phyloP scores from a whole-genome alignment of 1,284 basidiomycete species.

The Ustilago trichophora region DNA sequence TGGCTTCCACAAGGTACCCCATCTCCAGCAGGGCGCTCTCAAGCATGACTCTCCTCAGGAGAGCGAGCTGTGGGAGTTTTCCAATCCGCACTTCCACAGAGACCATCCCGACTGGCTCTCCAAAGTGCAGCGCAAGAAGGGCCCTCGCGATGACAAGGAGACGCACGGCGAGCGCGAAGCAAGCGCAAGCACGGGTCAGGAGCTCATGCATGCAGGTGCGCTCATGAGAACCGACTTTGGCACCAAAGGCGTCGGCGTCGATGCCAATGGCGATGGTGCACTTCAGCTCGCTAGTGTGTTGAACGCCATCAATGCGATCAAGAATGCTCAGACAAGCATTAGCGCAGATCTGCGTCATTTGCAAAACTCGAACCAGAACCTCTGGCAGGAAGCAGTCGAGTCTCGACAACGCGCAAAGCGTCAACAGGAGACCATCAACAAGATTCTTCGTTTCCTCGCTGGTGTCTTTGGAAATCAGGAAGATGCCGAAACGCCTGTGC shows the following conservation, averaged over 20 bases:
- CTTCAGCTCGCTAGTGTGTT: slow-evolving; percentile 71
- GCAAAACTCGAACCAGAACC: slow-evolving; percentile 83
- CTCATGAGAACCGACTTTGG: slow-evolving; percentile 53
- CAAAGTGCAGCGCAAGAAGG: slow-evolving; percentile 78
- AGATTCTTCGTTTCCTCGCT: slow-evolving; percentile 92
- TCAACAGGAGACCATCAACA: slow-evolving; percentile 96
- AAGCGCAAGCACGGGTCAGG: slow-evolving; percentile 24
- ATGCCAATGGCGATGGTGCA: slow-evolving; percentile 20
- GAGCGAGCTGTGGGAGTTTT: slow-evolving; percentile 92
- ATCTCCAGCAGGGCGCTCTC: slow-evolving; percentile 92
- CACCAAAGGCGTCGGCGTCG: slow-evolving; percentile 5
- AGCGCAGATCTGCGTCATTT: slow-evolving; percentile 86
- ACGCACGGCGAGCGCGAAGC: slow-evolving; percentile 18
- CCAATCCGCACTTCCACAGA: slow-evolving; percentile 86
- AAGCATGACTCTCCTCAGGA: slow-evolving; percentile 69
- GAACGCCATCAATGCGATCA: slow-evolving; percentile 85
- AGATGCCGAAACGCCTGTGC: slow-evolving; percentile 22
- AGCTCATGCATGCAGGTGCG: slow-evolving; percentile 39
- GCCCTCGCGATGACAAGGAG: slow-evolving; percentile 65
- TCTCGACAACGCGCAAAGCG: slow-evolving; percentile 83
- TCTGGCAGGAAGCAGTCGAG: slow-evolving; percentile 90
- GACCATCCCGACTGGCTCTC: slow-evolving; percentile 88
- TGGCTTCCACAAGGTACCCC: slow-evolving; percentile 71
- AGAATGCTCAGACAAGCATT: slow-evolving; percentile 88
- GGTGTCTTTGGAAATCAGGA: slow-evolving; percentile 82